phyloP scores from a whole-genome alignment of 306 rosid species.

The Quercus parvula region DNA sequence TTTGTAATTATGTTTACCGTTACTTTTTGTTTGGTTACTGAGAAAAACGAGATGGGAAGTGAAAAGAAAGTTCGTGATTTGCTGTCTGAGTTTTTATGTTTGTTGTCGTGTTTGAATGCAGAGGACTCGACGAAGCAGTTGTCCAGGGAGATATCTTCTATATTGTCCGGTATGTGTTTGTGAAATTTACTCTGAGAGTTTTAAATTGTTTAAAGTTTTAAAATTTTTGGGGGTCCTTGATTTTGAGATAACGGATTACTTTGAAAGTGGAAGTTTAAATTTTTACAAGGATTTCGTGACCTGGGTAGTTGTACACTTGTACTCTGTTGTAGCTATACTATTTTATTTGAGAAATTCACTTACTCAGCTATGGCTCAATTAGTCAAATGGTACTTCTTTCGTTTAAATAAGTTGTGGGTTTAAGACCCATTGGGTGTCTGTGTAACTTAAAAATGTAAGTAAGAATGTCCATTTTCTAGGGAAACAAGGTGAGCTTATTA shows the following conservation, averaged over 20 bases:
- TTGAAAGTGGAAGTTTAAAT: constrained; percentile 2
- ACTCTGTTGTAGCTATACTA: background rate
- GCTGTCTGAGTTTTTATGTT: background rate
- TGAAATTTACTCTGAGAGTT: constrained; percentile 21
- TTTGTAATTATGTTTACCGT: background rate
- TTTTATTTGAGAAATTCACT: background rate
- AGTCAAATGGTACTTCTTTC: background rate
- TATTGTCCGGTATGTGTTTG: constrained; percentile 52
- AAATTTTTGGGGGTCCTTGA: background rate
- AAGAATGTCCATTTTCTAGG: background rate
- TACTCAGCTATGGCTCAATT: background rate
- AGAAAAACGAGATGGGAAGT: background rate
- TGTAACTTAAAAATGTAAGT: background rate
- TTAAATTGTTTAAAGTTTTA: background rate
- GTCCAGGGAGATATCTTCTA: constrained; percentile 33
- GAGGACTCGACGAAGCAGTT: constrained; percentile 35
- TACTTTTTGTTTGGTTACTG: constrained; percentile 21
- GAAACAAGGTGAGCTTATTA: background rate
- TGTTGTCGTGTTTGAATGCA: constrained; percentile 40
- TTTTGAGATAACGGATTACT: background rate
- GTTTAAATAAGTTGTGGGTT: background rate
- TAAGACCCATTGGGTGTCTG: background rate
- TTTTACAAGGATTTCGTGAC: no score
- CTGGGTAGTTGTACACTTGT: constrained; percentile 4
- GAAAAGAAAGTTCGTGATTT: background rate